phyloP scores from a whole-genome alignment of 169 alveolate species.

The Plasmodium inui region DNA sequence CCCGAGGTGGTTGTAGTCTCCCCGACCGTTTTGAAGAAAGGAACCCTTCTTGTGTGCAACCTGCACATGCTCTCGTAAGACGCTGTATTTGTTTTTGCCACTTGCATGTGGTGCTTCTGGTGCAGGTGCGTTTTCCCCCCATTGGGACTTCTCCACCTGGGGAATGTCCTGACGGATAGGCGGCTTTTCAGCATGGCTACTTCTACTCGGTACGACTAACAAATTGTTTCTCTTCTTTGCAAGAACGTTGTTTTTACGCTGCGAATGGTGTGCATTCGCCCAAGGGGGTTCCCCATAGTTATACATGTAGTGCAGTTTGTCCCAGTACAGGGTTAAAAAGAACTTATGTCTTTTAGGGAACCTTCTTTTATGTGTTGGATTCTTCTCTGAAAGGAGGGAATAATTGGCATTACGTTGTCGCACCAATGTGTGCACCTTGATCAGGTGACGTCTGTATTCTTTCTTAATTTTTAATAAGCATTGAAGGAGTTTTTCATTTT shows the following conservation, averaged over 20 bases:
- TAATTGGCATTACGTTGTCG: background rate
- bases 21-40: background rate
- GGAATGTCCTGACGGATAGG: background rate
- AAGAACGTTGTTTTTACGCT: background rate
- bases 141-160: background rate
- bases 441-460: conserved; percentile 17
- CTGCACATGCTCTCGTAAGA: background rate
- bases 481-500: conserved; percentile 65
- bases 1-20: background rate
- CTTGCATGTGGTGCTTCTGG: background rate
- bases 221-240: background rate
- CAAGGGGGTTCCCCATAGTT: background rate
- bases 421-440: background rate
- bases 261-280: background rate
- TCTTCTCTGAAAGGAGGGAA: background rate
- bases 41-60: background rate
- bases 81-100: background rate
- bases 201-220: background rate
- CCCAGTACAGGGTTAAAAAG: conserved; percentile 19
- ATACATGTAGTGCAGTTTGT: conserved; percentile 11
- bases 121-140: background rate
- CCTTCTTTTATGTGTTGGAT: background rate
- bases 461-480: conserved; percentile 17
- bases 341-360: conserved; percentile 32
- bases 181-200: background rate